Percentiles rank a stretch among this genome's conserved stretches.
phyloP scores from a whole-genome alignment of 805 yeast genomes.

The Wickerhamiella brachini region DNA sequence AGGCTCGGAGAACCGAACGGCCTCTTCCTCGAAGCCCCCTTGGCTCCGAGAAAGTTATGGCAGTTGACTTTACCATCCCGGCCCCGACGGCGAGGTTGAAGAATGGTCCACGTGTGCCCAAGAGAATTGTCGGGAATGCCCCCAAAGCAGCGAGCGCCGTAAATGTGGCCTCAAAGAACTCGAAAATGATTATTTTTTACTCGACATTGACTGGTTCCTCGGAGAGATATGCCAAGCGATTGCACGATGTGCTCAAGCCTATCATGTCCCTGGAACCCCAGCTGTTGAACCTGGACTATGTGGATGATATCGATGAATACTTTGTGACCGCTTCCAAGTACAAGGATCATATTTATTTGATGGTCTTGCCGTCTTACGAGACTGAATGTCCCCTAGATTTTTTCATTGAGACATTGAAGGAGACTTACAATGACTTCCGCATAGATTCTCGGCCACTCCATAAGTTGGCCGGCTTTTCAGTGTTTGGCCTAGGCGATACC shows the following conservation, averaged over 20 bases:
- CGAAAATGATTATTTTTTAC: constrained; percentile 58
- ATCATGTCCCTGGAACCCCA: constrained; percentile 31
- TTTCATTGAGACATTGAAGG: constrained; percentile 65
- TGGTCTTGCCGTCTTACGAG: constrained; percentile 82
- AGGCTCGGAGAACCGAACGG: neutral
- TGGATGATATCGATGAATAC: constrained; percentile 72
- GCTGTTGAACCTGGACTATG: constrained; percentile 59
- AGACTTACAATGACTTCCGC: constrained; percentile 73
- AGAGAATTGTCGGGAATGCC: neutral
- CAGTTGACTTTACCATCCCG: constrained; percentile 12
- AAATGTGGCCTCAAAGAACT: constrained; percentile 24
- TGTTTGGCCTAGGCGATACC: constrained; percentile 75
- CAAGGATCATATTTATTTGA: constrained; percentile 36
- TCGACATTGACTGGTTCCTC: constrained; percentile 81
- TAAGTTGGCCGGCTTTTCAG: constrained; percentile 62
- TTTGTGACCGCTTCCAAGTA: constrained; percentile 45
- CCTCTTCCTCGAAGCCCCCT: neutral
- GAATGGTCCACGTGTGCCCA: neutral
- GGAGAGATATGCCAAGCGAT: constrained; percentile 46
- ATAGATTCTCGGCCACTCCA: constrained; percentile 70
- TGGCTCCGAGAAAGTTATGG: constrained; percentile 2
- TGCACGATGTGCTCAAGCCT: constrained; percentile 28
- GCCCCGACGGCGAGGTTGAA: neutral
- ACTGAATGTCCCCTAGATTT: constrained; percentile 87
- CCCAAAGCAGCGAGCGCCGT: neutral